Conservation (phyloP, 140 eudicot genomes). For the Stevia rebaudiana region DNA sequence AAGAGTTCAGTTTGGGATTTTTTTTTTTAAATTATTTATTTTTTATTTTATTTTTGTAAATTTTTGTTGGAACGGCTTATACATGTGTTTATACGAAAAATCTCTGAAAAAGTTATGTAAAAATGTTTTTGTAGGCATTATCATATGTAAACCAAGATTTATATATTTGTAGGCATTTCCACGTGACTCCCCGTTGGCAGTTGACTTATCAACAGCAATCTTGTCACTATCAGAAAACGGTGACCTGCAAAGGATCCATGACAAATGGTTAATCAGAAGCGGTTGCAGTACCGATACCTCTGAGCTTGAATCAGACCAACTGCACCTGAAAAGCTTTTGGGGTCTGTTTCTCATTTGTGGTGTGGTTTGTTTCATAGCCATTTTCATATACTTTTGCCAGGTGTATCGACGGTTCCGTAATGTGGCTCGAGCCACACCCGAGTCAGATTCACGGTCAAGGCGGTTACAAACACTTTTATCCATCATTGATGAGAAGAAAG, state of each 20-base stretch:
- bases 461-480: conserved; percentile 55
- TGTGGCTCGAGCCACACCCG: conserved; percentile 17
- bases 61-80: too few species aligned
- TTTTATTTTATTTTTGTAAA: too few species aligned
- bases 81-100: too few species aligned
- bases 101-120: too few species aligned
- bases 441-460: conserved; percentile 39
- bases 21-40: too few species aligned
- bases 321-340: conserved; percentile 77
- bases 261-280: conserved; percentile 74
- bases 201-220: conserved; percentile 75
- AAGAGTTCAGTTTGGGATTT: too few species aligned
- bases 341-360: conserved; percentile 84
- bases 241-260: conserved; percentile 81
- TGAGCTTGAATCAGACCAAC: conserved; percentile 71
- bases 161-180: conserved; percentile 58
- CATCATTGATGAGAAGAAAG: conserved; percentile 70
- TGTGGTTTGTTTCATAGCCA: conserved; percentile 64
- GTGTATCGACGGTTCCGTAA: conserved; percentile 38
- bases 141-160: too few species aligned
- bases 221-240: conserved; percentile 72
- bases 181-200: conserved; percentile 77
- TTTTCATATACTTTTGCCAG: conserved; percentile 56
- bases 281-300: conserved; percentile 60
- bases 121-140: too few species aligned